These are phyloP conservation scores for Chytriomyces confervae DNA, from an alignment of 192 early-diverging fungal genomes.

Conservation along the genomic window DNA sequence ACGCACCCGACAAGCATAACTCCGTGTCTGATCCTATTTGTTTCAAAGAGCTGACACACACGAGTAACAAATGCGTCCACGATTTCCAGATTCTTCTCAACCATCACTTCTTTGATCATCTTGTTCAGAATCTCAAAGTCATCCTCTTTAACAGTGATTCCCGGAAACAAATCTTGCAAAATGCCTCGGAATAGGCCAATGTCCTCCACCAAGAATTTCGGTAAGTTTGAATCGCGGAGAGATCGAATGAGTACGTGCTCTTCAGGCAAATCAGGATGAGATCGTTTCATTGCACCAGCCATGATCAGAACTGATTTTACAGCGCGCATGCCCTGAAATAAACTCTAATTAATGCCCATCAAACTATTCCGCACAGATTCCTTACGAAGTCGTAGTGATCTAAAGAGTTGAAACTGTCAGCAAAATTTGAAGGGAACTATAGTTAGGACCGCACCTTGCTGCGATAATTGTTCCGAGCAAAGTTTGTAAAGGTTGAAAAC, in stretches of 20 bases:
- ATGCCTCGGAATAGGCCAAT: constrained; percentile 65
- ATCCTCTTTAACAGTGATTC: constrained; percentile 54
- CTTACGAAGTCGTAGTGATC: constrained; percentile 66
- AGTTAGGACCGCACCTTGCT: constrained; percentile 40
- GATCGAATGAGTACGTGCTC: constrained; percentile 64
- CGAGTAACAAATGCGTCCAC: constrained; percentile 60
- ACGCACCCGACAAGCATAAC: constrained; percentile 63
- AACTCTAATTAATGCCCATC: neutral
- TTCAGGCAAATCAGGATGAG: constrained; percentile 59
- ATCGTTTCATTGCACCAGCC: constrained; percentile 64
- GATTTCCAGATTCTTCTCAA: constrained; percentile 53
- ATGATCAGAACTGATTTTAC: constrained; percentile 68
- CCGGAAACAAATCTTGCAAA: constrained; percentile 62
- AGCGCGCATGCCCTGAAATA: constrained; percentile 58
- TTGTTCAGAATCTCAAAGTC: constrained; percentile 57
- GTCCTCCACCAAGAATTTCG: constrained; percentile 66
- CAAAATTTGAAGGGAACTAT: neutral
- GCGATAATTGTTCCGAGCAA: constrained; percentile 66
- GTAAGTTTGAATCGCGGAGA: constrained; percentile 63
- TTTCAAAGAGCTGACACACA: constrained; percentile 64
- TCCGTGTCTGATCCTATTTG: constrained; percentile 62
- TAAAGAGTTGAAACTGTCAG: neutral
- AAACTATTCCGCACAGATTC: neutral
- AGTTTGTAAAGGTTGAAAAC: constrained; percentile 68
- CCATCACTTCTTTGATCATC: constrained; percentile 57